Evolutionary conservation across 768 basidiomycete species (phyloP).

Genomic region (Astraeus odoratus): DNA sequence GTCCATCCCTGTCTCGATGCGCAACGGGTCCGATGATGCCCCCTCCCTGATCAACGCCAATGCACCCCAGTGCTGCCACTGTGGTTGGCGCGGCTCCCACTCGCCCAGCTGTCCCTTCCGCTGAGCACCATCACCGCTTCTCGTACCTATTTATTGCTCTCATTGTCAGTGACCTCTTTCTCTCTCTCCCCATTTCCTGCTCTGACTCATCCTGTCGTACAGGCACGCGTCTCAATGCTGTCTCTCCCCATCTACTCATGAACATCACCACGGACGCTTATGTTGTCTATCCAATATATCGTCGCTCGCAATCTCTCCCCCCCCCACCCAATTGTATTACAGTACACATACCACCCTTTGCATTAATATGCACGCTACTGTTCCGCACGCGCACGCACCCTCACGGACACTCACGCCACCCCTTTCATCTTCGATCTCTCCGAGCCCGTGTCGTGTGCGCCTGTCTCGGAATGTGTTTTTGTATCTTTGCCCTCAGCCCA

Average conservation of each 20-base stretch:
- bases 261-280: constrained; percentile 12
- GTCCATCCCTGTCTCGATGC: not conserved
- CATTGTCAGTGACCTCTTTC: not conserved
- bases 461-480: too few relatives aligned
- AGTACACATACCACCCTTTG: constrained; percentile 25
- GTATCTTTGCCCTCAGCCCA: not conserved
- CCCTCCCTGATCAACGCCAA: constrained; percentile 36
- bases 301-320: constrained; percentile 24
- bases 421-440: too few relatives aligned
- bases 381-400: constrained; percentile 7
- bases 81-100: constrained; percentile 59
- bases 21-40: not conserved
- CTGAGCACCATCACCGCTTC: constrained; percentile 24
- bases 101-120: constrained; percentile 62
- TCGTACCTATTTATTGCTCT: constrained; percentile 23
- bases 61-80: constrained; percentile 76
- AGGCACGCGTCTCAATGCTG: not conserved
- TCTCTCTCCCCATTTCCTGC: not conserved
- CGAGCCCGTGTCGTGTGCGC: too few relatives aligned
- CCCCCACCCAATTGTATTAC: constrained; percentile 23
- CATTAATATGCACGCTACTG: constrained; percentile 29
- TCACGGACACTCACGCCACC: not conserved
- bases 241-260: not conserved
- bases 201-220: not conserved
- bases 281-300: constrained; percentile 24